These are phyloP conservation scores for Thraustochytrium striatum DNA, from an alignment of 352 stramenopile genomes.

Conservation along the genomic window DNA sequence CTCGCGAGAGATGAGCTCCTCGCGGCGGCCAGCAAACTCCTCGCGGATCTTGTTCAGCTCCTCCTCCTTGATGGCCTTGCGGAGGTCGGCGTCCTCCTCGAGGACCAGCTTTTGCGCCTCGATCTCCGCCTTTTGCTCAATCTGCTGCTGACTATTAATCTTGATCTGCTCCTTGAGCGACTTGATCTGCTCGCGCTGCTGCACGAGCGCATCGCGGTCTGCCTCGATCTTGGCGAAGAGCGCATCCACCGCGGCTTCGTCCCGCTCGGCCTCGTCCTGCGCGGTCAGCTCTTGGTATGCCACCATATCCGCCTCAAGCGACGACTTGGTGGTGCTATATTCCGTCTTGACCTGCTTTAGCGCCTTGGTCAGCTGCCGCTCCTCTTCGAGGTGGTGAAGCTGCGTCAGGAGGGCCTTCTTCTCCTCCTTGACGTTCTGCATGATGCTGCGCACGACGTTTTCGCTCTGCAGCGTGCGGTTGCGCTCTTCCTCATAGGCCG, in stretches of 20 bases:
- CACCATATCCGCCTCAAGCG: conserved; percentile 69
- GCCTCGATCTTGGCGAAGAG: conserved; percentile 59
- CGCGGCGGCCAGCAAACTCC: conserved; percentile 4
- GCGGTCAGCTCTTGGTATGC: conserved; percentile 64
- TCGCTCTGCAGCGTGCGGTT: conserved; percentile 74
- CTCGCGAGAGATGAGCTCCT: neutral
- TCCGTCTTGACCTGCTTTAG: conserved; percentile 69
- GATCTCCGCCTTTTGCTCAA: conserved; percentile 57
- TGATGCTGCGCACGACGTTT: conserved; percentile 73
- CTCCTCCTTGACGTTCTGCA: conserved; percentile 71
- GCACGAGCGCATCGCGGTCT: conserved; percentile 60
- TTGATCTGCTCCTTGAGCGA: conserved; percentile 53
- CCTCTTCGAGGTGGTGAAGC: conserved; percentile 70
- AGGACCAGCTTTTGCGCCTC: conserved; percentile 57
- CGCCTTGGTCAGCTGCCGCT: conserved; percentile 69
- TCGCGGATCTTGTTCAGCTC: conserved; percentile 49
- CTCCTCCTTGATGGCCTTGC: conserved; percentile 59
- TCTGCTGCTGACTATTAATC: conserved; percentile 54
- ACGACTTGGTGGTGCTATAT: conserved; percentile 67
- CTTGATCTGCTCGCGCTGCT: conserved; percentile 64
- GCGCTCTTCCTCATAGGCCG: conserved; percentile 76
- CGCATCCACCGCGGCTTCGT: conserved; percentile 52
- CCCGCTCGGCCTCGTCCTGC: conserved; percentile 50
- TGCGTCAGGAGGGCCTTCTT: conserved; percentile 82
- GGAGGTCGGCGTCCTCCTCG: conserved; percentile 58